Conservation (phyloP, 768 basidiomycete species). For the Leccinum disarticulatum region DNA sequence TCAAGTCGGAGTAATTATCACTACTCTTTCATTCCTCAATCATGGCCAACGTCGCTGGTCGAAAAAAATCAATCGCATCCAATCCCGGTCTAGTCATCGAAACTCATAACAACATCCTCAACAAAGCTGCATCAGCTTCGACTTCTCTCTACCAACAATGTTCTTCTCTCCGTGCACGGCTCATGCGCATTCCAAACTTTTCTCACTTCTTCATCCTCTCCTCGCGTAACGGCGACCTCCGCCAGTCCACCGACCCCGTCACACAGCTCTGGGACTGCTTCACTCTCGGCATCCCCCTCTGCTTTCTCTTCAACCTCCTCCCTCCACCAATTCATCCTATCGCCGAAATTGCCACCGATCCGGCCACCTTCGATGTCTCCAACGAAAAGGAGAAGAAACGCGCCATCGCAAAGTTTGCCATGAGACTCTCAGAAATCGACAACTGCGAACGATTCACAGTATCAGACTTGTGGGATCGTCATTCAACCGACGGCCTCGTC, state of each 20-base stretch:
- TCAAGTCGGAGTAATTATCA: slow-evolving; percentile 30
- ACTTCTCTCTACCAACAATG: slow-evolving; percentile 94
- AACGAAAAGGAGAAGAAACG: slow-evolving; percentile 88
- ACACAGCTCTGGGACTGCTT: slow-evolving; percentile 94
- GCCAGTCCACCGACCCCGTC: slow-evolving; percentile 88
- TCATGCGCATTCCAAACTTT: slow-evolving; percentile 78
- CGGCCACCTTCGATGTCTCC: slow-evolving; percentile 59
- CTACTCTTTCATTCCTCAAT: slow-evolving; percentile 10
- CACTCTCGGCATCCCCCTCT: slow-evolving; percentile 88
- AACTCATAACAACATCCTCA: slow-evolving; percentile 83
- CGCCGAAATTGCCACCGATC: slow-evolving; percentile 63
- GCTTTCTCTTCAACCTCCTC: slow-evolving; percentile 94
- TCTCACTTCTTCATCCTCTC: slow-evolving; percentile 66
- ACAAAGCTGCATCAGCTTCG: slow-evolving; percentile 84
- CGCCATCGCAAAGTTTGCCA: slow-evolving; percentile 88
- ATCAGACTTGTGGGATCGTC: slow-evolving; percentile 85
- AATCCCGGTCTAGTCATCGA: slow-evolving; percentile 67
- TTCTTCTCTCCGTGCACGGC: slow-evolving; percentile 70
- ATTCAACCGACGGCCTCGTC: slow-evolving; percentile 91
- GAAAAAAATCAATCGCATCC: slow-evolving; percentile 79
- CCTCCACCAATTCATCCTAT: slow-evolving; percentile 45
- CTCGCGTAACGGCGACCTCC: slow-evolving; percentile 51
- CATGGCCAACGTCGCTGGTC: slow-evolving; percentile 59
- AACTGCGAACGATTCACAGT: slow-evolving; percentile 85
- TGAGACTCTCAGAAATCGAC: slow-evolving; percentile 73